These are phyloP conservation scores for Diversispora eburnea DNA, from an alignment of 192 early-diverging fungal species.

Conservation along the genomic window DNA sequence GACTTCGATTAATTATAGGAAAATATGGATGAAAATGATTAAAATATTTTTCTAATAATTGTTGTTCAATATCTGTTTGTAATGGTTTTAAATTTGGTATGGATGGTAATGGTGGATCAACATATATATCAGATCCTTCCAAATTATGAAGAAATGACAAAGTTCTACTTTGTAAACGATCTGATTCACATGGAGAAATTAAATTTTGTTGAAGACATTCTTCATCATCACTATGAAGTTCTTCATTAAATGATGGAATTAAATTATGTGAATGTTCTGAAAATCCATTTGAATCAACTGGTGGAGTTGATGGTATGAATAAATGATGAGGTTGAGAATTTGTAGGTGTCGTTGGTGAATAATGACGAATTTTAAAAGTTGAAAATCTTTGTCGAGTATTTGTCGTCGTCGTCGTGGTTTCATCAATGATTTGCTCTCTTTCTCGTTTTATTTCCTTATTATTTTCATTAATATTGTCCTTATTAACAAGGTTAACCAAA, in stretches of 20 bases:
- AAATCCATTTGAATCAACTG: neutral
- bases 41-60: slow-evolving; percentile 33
- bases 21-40: slow-evolving; percentile 34
- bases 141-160: neutral
- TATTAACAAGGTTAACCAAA: slow-evolving; percentile 48
- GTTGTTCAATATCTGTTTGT: neutral
- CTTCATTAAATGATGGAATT: neutral
- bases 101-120: slow-evolving; percentile 15
- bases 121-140: neutral
- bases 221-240: slow-evolving; percentile 17
- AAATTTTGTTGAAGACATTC: slow-evolving; percentile 21
- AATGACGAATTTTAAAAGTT: slow-evolving; percentile 26
- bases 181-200: neutral
- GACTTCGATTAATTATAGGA: slow-evolving; percentile 31
- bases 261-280: neutral
- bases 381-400: slow-evolving; percentile 9
- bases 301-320: slow-evolving; percentile 20
- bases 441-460: slow-evolving; percentile 20
- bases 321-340: neutral
- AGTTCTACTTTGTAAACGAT: slow-evolving; percentile 10
- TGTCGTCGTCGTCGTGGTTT: neutral
- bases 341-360: slow-evolving; percentile 7
- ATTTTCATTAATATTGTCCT: slow-evolving; percentile 29
- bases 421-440: neutral
- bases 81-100: neutral